Evolutionary conservation across 2,329 filamentous ascomycete species (phyloP).

Genomic region (Pseudonectria foliicola): DNA sequence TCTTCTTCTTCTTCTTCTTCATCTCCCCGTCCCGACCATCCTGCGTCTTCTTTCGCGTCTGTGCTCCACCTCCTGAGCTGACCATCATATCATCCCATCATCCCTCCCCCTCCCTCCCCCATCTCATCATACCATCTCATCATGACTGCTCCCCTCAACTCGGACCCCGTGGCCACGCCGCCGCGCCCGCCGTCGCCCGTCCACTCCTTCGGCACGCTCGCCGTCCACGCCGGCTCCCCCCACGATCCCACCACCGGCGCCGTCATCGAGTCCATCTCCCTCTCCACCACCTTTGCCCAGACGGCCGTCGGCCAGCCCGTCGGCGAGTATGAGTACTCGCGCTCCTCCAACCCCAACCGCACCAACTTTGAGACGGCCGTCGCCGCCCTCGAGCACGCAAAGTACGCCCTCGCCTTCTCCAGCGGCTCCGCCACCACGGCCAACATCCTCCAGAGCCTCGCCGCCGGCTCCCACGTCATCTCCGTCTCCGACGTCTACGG

Average conservation of each 20-base stretch:
- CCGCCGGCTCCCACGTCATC: slow-evolving; percentile 85
- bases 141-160: slow-evolving; percentile 25
- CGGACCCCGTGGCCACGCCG: slow-evolving; percentile 62
- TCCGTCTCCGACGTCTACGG: slow-evolving; percentile 97
- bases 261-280: slow-evolving; percentile 91
- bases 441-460: slow-evolving; percentile 85
- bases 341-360: slow-evolving; percentile 90
- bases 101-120: neutral
- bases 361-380: slow-evolving; percentile 90
- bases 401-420: slow-evolving; percentile 87
- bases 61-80: neutral
- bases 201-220: slow-evolving; percentile 83
- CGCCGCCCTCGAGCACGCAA: slow-evolving; percentile 85
- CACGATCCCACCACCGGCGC: slow-evolving; percentile 89
- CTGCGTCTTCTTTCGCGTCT: too few species aligned
- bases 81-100: neutral
- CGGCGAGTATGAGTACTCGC: slow-evolving; percentile 86
- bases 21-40: too few species aligned
- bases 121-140: neutral
- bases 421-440: slow-evolving; percentile 93
- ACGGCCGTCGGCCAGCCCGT: slow-evolving; percentile 78
- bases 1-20: neutral
- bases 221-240: slow-evolving; percentile 87
- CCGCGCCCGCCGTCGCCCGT: slow-evolving; percentile 64
- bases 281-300: slow-evolving; percentile 96